A percentile compares a stretch with the other conserved stretches of the same genome.
These are phyloP conservation scores for Prinsepia uniflora DNA, from an alignment of 306 rosid species.

Conservation along the genomic window DNA sequence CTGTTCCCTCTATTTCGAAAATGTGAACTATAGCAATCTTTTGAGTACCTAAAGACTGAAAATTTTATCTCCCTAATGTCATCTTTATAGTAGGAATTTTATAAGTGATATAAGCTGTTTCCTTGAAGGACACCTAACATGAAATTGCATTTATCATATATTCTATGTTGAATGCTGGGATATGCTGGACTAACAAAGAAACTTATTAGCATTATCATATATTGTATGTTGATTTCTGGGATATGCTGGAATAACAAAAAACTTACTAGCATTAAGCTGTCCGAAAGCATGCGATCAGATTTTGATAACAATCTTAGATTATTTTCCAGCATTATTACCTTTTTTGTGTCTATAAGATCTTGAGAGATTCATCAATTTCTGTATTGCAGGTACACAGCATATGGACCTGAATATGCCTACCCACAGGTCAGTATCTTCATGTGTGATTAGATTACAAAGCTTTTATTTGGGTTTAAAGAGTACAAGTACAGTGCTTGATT, in stretches of 20 bases:
- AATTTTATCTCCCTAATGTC: not conserved
- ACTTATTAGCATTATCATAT: not conserved
- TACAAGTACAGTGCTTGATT: conserved; percentile 1
- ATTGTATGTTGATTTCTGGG: not conserved
- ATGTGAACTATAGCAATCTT: not conserved
- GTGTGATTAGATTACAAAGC: not conserved
- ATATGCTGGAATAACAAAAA: not conserved
- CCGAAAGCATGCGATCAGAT: not conserved
- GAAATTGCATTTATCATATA: not conserved
- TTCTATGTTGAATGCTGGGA: not conserved
- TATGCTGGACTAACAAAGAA: not conserved
- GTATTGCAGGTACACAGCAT: conserved; percentile 25
- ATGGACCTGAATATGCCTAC: conserved; percentile 29
- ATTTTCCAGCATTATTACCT: not conserved
- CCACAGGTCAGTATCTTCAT: conserved; percentile 21
- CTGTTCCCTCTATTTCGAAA: not conserved
- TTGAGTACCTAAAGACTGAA: not conserved
- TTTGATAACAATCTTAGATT: not conserved
- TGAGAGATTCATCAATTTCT: conserved; percentile 4
- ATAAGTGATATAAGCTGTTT: not conserved
- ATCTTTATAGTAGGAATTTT: not conserved
- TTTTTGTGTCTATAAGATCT: not conserved
- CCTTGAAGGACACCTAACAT: no score
- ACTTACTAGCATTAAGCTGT: not conserved
- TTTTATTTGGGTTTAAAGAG: not conserved